Evolutionary conservation across 306 rosid species (phyloP).

Genomic region (Corylus americana): DNA sequence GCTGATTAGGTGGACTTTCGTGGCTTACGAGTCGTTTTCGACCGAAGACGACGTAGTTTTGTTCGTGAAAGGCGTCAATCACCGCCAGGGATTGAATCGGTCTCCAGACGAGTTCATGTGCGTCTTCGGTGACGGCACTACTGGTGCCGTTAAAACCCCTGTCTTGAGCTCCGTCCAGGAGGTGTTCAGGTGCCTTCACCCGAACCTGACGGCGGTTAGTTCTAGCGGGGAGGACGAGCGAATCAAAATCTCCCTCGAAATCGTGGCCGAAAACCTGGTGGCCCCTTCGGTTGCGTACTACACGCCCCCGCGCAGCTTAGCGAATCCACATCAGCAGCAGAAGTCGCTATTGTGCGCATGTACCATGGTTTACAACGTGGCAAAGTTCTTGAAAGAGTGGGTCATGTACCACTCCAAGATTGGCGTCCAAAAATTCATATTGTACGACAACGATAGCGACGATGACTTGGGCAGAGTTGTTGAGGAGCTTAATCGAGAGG

Average conservation of each 20-base stretch:
- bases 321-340: background rate
- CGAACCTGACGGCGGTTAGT: slow-evolving; percentile 27
- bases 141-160: slow-evolving; percentile 37
- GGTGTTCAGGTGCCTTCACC: slow-evolving; percentile 72
- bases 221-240: slow-evolving; percentile 5
- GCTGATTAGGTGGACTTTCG: slow-evolving; percentile 48
- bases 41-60: slow-evolving; percentile 61
- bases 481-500: slow-evolving; percentile 40
- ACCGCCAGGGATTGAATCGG: slow-evolving; percentile 45
- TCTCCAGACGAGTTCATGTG: slow-evolving; percentile 50
- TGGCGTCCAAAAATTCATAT: slow-evolving; percentile 54
- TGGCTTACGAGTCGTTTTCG: slow-evolving; percentile 61
- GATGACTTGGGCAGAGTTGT: slow-evolving; percentile 41
- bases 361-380: slow-evolving; percentile 78
- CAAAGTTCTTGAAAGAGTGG: slow-evolving; percentile 66
- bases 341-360: slow-evolving; percentile 63
- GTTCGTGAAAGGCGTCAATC: slow-evolving; percentile 67
- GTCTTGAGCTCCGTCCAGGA: slow-evolving; percentile 68
- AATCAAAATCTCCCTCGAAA: slow-evolving; percentile 52
- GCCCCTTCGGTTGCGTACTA: slow-evolving; percentile 70
- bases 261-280: slow-evolving; percentile 26
- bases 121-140: slow-evolving; percentile 35
- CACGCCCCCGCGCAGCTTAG: slow-evolving; percentile 10
- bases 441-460: slow-evolving; percentile 70
- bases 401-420: slow-evolving; percentile 59